Base-by-base conservation (phyloP, 441 rosid species). In the Gossypium gossypioides region DNA sequence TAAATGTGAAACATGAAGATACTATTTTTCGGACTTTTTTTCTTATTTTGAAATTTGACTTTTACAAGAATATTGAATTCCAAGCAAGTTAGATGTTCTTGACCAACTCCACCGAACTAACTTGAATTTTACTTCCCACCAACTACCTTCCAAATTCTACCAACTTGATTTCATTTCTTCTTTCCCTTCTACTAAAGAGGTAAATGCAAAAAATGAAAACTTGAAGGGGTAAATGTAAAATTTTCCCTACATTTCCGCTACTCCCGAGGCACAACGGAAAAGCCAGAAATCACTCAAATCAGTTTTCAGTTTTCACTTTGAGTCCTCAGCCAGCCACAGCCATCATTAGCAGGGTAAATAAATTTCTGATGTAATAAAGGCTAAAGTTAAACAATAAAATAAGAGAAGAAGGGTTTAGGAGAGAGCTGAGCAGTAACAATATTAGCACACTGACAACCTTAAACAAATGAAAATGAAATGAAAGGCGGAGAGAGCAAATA, bases 101-200 rank as follows among this genome's bases (percentile, higher is more conserved):
- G 48, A 42, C 56, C 42, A 46, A 21, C 66, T 15, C 25, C 27
- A 42, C 68, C 68, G 0, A 59, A 42, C 48, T 8, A 46, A 3
- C 2, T 24, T 44, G 48, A 44, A 72, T 44, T 72, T 46, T 46
- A 46, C 74, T 44, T 59, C 18, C 56, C 56, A 60, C 60, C 74
- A 72, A 60, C 74, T 5, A 12, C 52, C 74, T 3, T 3, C 0
- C 46, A 24, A 15, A 58, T 15, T 50, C 16, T 3, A 5, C 15
- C n/a, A 58, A 10, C 5, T 24, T 58, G 9, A 1, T 60, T 60
- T 32, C 37, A 1, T 5, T 32, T 32, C 37, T 32, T 32, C 37
- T 32, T 32, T 6, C 16, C 7, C 6, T 12, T 13, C 6, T 59
- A 27, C 29, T 27, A 5, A 12, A 29, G 29, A 7, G 15, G 6